Conservation (phyloP, 805 yeast genomes). For the Yarrowia osloensis region DNA sequence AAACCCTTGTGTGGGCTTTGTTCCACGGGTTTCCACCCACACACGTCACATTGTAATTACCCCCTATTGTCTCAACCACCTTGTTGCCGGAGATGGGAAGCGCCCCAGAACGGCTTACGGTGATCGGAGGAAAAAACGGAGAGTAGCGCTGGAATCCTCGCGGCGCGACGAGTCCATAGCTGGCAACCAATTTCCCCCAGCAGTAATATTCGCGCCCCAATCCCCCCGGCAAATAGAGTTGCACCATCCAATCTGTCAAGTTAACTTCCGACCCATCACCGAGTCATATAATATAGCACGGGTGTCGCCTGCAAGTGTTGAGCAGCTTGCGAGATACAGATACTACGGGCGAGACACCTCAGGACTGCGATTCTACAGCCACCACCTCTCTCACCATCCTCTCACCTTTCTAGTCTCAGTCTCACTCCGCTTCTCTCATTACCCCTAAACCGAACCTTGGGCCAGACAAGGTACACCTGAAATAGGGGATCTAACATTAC, state of each 20-base stretch:
- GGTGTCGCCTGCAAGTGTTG: no score
- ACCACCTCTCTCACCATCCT: no score
- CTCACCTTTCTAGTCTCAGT: no score
- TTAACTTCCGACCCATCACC: constrained; percentile 1
- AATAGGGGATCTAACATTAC: constrained; percentile 14
- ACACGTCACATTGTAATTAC: background rate
- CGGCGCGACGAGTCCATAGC: background rate
- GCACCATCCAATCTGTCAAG: constrained; percentile 10
- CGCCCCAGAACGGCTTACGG: background rate
- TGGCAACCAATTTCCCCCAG: background rate
- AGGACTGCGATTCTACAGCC: no score
- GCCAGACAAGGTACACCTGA: background rate
- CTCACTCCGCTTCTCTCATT: no score
- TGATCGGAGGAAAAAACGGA: background rate
- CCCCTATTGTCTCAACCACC: background rate
- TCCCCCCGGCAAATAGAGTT: background rate
- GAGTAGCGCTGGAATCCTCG: background rate
- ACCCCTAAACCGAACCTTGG: constrained; percentile 18
- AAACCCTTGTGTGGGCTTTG: no score
- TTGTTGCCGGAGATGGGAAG: no score
- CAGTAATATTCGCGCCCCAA: background rate
- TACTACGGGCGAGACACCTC: no score
- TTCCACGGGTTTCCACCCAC: background rate
- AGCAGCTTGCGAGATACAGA: no score
- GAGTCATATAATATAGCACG: background rate